Conservation (phyloP, 371 early-diverging fungal species). For the Rhizopus stolonifer region DNA sequence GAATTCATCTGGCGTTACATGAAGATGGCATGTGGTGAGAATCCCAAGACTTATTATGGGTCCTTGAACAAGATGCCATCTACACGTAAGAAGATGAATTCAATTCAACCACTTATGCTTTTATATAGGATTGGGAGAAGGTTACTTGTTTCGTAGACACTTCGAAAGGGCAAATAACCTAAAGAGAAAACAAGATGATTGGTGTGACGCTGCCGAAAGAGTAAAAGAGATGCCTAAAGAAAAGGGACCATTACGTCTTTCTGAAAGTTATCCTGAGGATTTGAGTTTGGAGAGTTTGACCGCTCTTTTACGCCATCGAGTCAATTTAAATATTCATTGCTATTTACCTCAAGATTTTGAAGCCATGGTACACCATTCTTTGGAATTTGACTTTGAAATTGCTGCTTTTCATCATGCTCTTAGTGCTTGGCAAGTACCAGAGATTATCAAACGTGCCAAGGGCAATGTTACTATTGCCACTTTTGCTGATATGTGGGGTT, state of each 20-base stretch:
- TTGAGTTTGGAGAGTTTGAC: constrained; percentile 52
- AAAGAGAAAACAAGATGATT: constrained; percentile 67
- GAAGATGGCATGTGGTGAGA: constrained; percentile 91
- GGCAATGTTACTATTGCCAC: constrained; percentile 70
- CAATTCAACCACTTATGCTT: not conserved
- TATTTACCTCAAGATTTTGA: constrained; percentile 55
- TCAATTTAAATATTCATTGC: constrained; percentile 61
- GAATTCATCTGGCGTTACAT: constrained; percentile 71
- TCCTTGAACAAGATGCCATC: constrained; percentile 30
- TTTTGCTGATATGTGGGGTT: constrained; percentile 65
- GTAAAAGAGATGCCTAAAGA: constrained; percentile 23
- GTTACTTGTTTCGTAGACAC: constrained; percentile 64
- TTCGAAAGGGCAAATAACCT: constrained; percentile 66
- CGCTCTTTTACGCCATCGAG: constrained; percentile 56
- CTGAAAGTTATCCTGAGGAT: constrained; percentile 52
- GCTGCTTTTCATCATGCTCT: constrained; percentile 71
- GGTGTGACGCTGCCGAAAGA: constrained; percentile 68
- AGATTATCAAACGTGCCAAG: constrained; percentile 50
- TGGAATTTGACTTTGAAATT: constrained; percentile 66
- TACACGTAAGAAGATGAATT: constrained; percentile 37
- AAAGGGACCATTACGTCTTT: constrained; percentile 20
- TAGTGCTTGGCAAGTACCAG: constrained; percentile 63
- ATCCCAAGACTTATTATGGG: constrained; percentile 65
- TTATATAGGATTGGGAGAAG: constrained; percentile 68
- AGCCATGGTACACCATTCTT: constrained; percentile 60